Base-by-base conservation (phyloP, 2,329 filamentous ascomycete species). In the Calonectria henricotiae region DNA sequence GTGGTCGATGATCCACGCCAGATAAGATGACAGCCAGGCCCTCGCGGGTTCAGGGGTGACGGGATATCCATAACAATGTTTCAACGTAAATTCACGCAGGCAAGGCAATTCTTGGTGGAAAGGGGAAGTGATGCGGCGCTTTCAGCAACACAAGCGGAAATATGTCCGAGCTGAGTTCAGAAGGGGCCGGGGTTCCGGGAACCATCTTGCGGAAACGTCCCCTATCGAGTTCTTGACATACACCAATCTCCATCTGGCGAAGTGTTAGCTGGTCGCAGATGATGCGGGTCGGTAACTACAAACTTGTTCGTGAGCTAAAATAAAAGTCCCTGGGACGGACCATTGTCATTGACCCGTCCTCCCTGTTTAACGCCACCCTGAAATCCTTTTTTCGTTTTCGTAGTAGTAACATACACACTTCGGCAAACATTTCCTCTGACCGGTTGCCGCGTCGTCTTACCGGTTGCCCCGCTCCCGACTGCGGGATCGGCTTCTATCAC, bases 401-500 rank as follows among this genome's bases (percentile, higher is more conserved):
- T 65, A 55, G 46, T 58, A 49, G 44, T 51, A 64, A 64, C 46
- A 64, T 64, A 64, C 61, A 55, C 60, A 47, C 13, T 17, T 46
- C 20, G 27, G 46, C 23, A 35, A 54, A 58, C n/a, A 27, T 44
- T 37, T 61, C 25, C 54, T 55, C 49, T 35, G 49, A 23, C 66
- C 51, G 55, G 39, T 44, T 41, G n/a, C 12, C 43, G n/a, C 20
- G 27, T 54, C 54, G 43, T 20, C 65, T 78, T 73, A 80, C 61
- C 82, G 82, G 61, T 82, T 75, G 62, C 78, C 79, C 37, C 82
- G 82, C 25, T 79, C 79, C 37, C 78, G 80, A 68, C 82, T 85
- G 55, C 81, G 80, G 43, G 84, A 86, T 58, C 80, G 81, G 65
- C 82, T 84, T 54, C 83, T 81, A 71, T 81, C 82, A 17, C 74